phyloP scores from a whole-genome alignment of 352 stramenopile species.

The Aphanomyces euteiches region DNA sequence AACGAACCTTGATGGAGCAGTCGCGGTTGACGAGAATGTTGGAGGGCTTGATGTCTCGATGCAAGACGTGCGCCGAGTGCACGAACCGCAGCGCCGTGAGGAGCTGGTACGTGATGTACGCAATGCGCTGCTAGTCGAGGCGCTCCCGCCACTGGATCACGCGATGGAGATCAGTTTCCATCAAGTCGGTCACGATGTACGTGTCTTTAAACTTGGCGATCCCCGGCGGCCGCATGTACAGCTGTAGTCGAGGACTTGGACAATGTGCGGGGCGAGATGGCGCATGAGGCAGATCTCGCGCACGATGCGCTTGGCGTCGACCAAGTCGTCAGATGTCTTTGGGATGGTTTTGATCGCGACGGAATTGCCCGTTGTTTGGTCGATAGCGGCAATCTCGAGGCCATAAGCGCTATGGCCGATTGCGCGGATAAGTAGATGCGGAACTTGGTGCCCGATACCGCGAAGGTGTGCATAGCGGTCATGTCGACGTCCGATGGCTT shows the following conservation, averaged over 20 bases:
- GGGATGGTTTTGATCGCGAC: slow-evolving; percentile 84
- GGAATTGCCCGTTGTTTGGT: slow-evolving; percentile 76
- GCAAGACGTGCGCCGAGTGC: slow-evolving; percentile 79
- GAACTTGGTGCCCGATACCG: slow-evolving; percentile 29
- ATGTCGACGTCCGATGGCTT: slow-evolving; percentile 26
- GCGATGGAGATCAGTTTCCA: slow-evolving; percentile 42
- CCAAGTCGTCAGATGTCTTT: slow-evolving; percentile 77
- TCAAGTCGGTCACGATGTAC: slow-evolving; percentile 32
- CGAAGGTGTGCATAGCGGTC: slow-evolving; percentile 68
- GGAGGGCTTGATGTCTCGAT: slow-evolving; percentile 95
- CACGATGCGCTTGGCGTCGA: slow-evolving; percentile 82
- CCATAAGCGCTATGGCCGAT: slow-evolving; percentile 78
- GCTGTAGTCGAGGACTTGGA: slow-evolving; percentile 25
- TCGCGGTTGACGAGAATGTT: no score
- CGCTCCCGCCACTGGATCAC: slow-evolving; percentile 74
- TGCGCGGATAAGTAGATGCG: slow-evolving; percentile 54
- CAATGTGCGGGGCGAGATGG: slow-evolving; percentile 50
- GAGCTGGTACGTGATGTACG: slow-evolving; percentile 82
- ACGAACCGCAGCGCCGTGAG: slow-evolving; percentile 76
- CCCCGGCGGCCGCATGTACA: slow-evolving; percentile 33
- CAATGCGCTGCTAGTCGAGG: slow-evolving; percentile 69
- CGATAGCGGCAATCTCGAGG: slow-evolving; percentile 71
- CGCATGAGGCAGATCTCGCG: slow-evolving; percentile 81
- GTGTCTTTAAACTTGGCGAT: slow-evolving; percentile 36
- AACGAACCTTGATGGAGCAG: no score